Conservation (phyloP, 73 alveolate species). For the Effrenium voratum region DNA sequence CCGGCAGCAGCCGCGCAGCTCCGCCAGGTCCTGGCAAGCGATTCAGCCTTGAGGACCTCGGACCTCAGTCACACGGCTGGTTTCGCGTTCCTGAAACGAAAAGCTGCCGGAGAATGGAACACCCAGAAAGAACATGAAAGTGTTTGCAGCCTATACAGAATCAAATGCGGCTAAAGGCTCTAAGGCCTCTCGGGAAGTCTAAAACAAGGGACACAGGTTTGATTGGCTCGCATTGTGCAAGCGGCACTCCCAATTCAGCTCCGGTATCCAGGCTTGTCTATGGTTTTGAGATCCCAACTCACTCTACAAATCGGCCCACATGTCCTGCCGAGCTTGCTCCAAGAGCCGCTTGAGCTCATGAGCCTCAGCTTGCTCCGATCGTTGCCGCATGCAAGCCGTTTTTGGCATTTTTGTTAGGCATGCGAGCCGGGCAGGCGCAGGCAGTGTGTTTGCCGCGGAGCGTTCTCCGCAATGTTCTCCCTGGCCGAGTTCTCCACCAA, state of each 20-base stretch:
- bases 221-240: too few species aligned
- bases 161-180: not conserved
- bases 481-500: conserved; percentile 59
- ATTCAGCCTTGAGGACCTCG: not conserved
- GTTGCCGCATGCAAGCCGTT: too few species aligned
- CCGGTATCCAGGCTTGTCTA: too few species aligned
- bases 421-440: too few species aligned
- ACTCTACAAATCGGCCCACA: not conserved
- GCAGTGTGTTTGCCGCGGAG: not conserved
- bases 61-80: not conserved
- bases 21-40: conserved; percentile 19
- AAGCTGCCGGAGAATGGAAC: too few species aligned
- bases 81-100: too few species aligned
- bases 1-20: conserved; percentile 49
- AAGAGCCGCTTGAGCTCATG: conserved; percentile 46
- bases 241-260: too few species aligned
- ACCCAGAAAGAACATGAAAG: too few species aligned
- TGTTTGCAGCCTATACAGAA: not conserved
- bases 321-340: conserved; percentile 59
- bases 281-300: too few species aligned
- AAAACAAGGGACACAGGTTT: not conserved
- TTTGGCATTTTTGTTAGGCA: not conserved
- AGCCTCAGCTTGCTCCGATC: too few species aligned
- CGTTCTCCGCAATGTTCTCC: conserved; percentile 71
- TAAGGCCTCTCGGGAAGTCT: not conserved